Evolutionary conservation across 2,329 filamentous ascomycete genomes (phyloP), one percentile per base, ranked within the genome.

Genomic region (Bipolaris victoriae): DNA sequence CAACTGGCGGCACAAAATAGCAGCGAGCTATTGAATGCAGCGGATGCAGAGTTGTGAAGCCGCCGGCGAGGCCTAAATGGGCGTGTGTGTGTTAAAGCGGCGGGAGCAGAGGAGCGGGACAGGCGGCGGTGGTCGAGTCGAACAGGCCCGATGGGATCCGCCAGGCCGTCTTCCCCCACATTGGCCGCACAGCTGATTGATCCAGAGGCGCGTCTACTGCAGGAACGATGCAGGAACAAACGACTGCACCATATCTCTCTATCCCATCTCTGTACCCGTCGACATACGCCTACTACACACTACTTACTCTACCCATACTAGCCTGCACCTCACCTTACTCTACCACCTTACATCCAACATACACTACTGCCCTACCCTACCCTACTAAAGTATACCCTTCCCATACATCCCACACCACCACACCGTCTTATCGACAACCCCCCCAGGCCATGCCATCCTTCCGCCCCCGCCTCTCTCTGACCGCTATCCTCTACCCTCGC

Each of bases 1-100:
- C 70, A 68, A 62, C 47, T 63, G 39, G 68, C 70, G 71, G 71
- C 72, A 67, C 65, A 69, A 69, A 67, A 74, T 74, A 72, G 65
- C 59, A 63, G 52, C 61, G 63, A 65, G 57, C 73, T 76, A 76
- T 76, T 72, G 60, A 64, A 55, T 49, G 52, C 60, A 68, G 68
- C 69, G 70, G 60, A 46, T 58, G 55, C 55, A 58, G 33, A 55
- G 51, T 55, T 58, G 36, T 63, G 69, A 61, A 66, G 61, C 62
- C 66, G 65, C 66, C 65, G 64, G 62, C 57, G 62, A 41, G 60
- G 65, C 58, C 62, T 58, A 57, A 55, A 15, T 15, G 54, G 61
- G 47, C 52, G n/a, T 20, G 71, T 65, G 44, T 33, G n/a, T 20
- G 36, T 49, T 40, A 58, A 56, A 55, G 52, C 56, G 37, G 52